Percentiles rank a stretch among this genome's conserved stretches.
phyloP scores from a whole-genome alignment of 2,329 filamentous ascomycete genomes.

The Diaporthe caulivora region DNA sequence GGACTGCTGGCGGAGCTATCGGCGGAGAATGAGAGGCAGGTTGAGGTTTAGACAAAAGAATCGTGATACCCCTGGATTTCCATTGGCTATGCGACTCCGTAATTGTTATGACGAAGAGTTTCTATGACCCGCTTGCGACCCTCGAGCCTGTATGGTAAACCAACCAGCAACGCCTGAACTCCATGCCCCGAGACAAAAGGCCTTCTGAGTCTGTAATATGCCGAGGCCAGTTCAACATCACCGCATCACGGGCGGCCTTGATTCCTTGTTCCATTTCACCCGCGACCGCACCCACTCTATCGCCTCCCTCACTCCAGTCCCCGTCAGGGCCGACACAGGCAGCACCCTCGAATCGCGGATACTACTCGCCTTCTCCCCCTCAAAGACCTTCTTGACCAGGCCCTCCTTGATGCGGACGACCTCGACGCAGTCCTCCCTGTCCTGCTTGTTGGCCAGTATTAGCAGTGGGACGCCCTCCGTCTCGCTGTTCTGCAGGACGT shows the following conservation, averaged over 20 bases:
- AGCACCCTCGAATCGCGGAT: conserved; percentile 92
- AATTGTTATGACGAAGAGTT: conserved; percentile 1
- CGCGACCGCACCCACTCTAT: conserved; percentile 96
- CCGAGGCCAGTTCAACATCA: conserved; percentile 56
- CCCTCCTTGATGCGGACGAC: conserved; percentile 98
- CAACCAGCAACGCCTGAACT: not conserved
- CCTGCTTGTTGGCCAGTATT: conserved; percentile 97
- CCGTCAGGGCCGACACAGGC: conserved; percentile 90
- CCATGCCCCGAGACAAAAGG: conserved; percentile 18
- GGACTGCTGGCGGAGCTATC: conserved; percentile 82
- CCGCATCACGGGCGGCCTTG: conserved; percentile 90
- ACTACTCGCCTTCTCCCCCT: conserved; percentile 88
- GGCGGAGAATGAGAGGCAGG: conserved; percentile 84
- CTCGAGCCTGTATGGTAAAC: not conserved
- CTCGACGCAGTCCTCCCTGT: conserved; percentile 96
- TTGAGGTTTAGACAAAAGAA: conserved; percentile 41
- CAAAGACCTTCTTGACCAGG: conserved; percentile 93
- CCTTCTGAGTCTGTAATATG: conserved; percentile 7
- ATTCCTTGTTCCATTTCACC: conserved; percentile 97
- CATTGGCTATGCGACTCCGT: conserved; percentile 29
- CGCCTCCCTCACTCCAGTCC: conserved; percentile 89
- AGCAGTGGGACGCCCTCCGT: conserved; percentile 92
- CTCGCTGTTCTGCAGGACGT: conserved; percentile 87
- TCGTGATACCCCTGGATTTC: conserved; percentile 53
- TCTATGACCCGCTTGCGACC: not conserved